phyloP scores from a whole-genome alignment of 1,284 basidiomycete species.

The Fistulinella cinereoalba region DNA sequence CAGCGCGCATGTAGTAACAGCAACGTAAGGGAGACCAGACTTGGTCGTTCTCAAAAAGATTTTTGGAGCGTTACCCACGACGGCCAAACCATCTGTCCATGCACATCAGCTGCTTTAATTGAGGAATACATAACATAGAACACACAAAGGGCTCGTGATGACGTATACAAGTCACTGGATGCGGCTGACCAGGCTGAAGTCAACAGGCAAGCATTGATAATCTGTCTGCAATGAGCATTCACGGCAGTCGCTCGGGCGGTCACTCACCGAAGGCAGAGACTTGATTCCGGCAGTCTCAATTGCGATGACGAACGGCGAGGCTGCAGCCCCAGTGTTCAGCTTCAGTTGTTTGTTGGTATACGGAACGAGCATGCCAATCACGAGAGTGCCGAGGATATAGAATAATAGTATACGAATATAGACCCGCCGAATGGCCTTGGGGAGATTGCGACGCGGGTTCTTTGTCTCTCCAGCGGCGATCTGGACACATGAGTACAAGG shows the following conservation, averaged over 20 bases:
- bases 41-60: slow-evolving; percentile 68
- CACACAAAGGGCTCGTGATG: slow-evolving; percentile 77
- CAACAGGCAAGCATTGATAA: slow-evolving; percentile 85
- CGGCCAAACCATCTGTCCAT: slow-evolving; percentile 67
- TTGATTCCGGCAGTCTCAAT: slow-evolving; percentile 61
- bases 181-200: slow-evolving; percentile 87
- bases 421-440: slow-evolving; percentile 60
- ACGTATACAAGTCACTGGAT: slow-evolving; percentile 79
- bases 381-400: slow-evolving; percentile 51
- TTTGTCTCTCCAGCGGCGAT: slow-evolving; percentile 66
- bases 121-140: slow-evolving; percentile 8
- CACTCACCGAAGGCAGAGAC: slow-evolving; percentile 48
- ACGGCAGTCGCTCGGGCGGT: neutral
- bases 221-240: slow-evolving; percentile 41
- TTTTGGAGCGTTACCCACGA: slow-evolving; percentile 72
- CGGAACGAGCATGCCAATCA: slow-evolving; percentile 66
- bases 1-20: slow-evolving; percentile 63
- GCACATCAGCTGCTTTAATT: slow-evolving; percentile 1
- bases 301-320: slow-evolving; percentile 71
- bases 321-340: slow-evolving; percentile 46
- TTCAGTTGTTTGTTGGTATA: slow-evolving; percentile 49
- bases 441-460: slow-evolving; percentile 52
- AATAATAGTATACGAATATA: slow-evolving; percentile 69
- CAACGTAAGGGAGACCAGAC: slow-evolving; percentile 73
- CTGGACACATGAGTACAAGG: slow-evolving; percentile 24